Conservation (phyloP, 768 basidiomycete genomes). For the Auricularia sp. region DNA sequence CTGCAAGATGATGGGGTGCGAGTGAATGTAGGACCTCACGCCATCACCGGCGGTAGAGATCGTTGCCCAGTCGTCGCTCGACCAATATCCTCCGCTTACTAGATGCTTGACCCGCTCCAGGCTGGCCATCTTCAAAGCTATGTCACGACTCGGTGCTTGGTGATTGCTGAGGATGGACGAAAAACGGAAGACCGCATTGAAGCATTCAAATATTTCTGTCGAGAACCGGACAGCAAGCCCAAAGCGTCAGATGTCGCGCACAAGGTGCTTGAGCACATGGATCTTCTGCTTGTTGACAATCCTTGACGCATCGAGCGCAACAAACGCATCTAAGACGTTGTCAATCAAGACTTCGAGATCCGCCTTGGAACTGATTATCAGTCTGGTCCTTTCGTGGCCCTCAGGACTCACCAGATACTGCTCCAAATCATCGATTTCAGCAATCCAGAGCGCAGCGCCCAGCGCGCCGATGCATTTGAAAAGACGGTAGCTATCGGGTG, state of each 20-base stretch:
- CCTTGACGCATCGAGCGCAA: constrained; percentile 24
- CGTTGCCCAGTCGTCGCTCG: not conserved
- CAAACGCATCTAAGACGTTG: constrained; percentile 30
- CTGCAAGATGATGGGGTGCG: not conserved
- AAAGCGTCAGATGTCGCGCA: constrained; percentile 16
- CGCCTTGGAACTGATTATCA: not conserved
- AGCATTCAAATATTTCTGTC: constrained; percentile 17
- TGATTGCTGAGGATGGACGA: constrained; percentile 10
- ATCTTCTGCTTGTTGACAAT: constrained; percentile 26
- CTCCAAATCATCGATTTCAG: constrained; percentile 10
- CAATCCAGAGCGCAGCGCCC: constrained; percentile 11
- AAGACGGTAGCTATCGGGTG: not conserved
- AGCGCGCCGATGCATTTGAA: constrained; percentile 12
- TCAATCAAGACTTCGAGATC: constrained; percentile 20
- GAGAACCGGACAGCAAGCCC: constrained; percentile 9
- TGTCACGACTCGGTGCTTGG: constrained; percentile 11
- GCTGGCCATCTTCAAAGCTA: constrained; percentile 9
- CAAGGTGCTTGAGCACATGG: constrained; percentile 24
- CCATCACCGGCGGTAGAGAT: not conserved
- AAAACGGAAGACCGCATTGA: constrained; percentile 6
- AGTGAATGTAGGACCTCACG: not conserved
- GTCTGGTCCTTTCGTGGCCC: not conserved
- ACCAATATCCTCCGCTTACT: constrained; percentile 23
- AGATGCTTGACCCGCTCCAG: constrained; percentile 21
- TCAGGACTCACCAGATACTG: constrained; percentile 9